Base-by-base conservation (phyloP, 257 asterid genomes). In the Jacaranda copaia region DNA sequence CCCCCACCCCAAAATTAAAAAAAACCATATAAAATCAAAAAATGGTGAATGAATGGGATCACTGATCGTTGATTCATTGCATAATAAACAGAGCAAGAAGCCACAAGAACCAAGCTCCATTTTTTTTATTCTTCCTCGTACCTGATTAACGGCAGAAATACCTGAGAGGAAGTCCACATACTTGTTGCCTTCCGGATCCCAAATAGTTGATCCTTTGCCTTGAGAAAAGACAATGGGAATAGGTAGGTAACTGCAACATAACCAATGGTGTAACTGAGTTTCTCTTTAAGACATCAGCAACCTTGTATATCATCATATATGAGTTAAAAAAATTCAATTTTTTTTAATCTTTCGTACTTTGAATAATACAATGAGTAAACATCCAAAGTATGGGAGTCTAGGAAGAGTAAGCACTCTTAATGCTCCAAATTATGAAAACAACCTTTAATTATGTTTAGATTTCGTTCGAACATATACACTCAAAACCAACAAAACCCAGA, bases 61-160 rank as follows among this genome's bases (percentile, higher is more conserved):
- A 38, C 1, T 36, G 32, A 25, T 25, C 2, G 32, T 13, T 48
- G 57, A 51, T 55, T 65, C 68, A 38, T 66, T 49, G 32, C 25
- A 59, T 25, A 40, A 32, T 15, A 48, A 48, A 66, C 72, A 68
- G 51, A 59, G 58, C 40, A 64, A 36, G 60, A 53, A 66, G 55
- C 68, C 62, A 69, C 38, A 48, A 62, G 53, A 74, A 73, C 6
- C 43, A 16, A 66, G 15, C 60, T 19, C 66, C 70, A 11, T 49
- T 63, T 10, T 39, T 60, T 40, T 61, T 15, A 4, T 32, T 14
- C 7, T 70, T 53, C 3, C 59, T 25, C 32, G 11, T 80, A 93
- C 99, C 98, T 95, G 99, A 88, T 96, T 96, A 61, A 90, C 97
- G 66, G 98, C 98, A 74, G 98, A 95, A 77, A 93, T 93, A 72